A percentile compares a stretch with the other conserved stretches of the same genome.
phyloP scores from a whole-genome alignment of 306 rosid species.

The Fagus crenata region DNA sequence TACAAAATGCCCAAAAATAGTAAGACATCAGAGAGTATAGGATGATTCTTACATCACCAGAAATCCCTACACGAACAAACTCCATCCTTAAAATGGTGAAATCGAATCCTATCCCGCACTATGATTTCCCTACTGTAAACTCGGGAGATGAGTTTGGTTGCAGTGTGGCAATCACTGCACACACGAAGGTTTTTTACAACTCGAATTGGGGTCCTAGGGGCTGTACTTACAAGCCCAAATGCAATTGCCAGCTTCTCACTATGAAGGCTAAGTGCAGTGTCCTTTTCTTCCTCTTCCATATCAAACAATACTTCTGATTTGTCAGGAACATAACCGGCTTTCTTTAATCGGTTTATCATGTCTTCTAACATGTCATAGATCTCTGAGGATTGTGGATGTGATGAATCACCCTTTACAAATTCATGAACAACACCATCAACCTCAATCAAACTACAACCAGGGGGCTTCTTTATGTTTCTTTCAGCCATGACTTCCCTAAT shows the following conservation, averaged over 20 bases:
- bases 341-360: slow-evolving; percentile 23
- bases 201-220: slow-evolving; percentile 29
- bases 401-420: slow-evolving; percentile 29
- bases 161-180: slow-evolving; percentile 27
- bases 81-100: too few species aligned
- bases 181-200: slow-evolving; percentile 34
- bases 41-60: slow-evolving; percentile 14
- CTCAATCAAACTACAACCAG: slow-evolving; percentile 29
- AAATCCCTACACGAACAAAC: too few species aligned
- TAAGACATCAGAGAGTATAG: slow-evolving; percentile 25
- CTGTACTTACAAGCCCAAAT: slow-evolving; percentile 32
- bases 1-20: background rate
- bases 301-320: slow-evolving; percentile 28
- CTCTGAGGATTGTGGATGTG: slow-evolving; percentile 5
- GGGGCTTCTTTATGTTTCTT: background rate
- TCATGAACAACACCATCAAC: slow-evolving; percentile 29
- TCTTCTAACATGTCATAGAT: slow-evolving; percentile 29
- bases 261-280: slow-evolving; percentile 36
- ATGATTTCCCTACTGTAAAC: too few species aligned
- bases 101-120: too few species aligned
- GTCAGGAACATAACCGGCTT: slow-evolving; percentile 26
- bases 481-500: too few species aligned
- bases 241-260: slow-evolving; percentile 38
- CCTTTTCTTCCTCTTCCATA: slow-evolving; percentile 37
- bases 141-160: too few species aligned